phyloP scores from a whole-genome alignment of 2,329 filamentous ascomycete species.

The Trichocomaceae sp. region DNA sequence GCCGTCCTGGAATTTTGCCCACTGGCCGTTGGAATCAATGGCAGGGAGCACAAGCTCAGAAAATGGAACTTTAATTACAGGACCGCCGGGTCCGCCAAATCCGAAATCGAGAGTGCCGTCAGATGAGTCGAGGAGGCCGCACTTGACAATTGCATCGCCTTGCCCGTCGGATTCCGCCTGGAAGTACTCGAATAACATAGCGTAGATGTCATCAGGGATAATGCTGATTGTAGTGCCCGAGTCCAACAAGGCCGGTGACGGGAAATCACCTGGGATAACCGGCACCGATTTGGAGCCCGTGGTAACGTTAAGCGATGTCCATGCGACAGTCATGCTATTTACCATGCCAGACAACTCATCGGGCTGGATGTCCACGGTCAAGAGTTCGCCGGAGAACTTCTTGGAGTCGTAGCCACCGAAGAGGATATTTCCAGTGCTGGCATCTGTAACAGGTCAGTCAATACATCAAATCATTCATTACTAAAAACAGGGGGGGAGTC shows the following conservation, averaged over 20 bases:
- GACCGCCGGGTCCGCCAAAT: slow-evolving; percentile 42
- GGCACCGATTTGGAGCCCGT: background rate
- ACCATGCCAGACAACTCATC: slow-evolving; percentile 48
- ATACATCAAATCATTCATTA: background rate
- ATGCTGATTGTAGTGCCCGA: slow-evolving; percentile 69
- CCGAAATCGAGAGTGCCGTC: slow-evolving; percentile 40
- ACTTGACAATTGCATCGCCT: slow-evolving; percentile 32
- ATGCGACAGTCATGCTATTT: slow-evolving; percentile 38
- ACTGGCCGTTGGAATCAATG: slow-evolving; percentile 40
- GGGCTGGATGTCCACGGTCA: slow-evolving; percentile 52
- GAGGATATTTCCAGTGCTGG: slow-evolving; percentile 63
- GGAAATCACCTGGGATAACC: slow-evolving; percentile 30
- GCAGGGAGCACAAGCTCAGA: slow-evolving; percentile 56
- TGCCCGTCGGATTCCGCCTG: slow-evolving; percentile 16
- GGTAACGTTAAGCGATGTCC: slow-evolving; percentile 40
- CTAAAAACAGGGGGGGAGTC: background rate
- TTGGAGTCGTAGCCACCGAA: slow-evolving; percentile 75
- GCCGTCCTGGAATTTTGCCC: slow-evolving; percentile 25
- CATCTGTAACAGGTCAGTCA: slow-evolving; percentile 27
- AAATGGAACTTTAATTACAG: slow-evolving; percentile 22
- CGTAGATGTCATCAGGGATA: slow-evolving; percentile 56
- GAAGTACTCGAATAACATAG: slow-evolving; percentile 45
- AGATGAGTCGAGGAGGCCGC: slow-evolving; percentile 37
- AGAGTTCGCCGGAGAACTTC: slow-evolving; percentile 62
- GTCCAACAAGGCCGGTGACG: slow-evolving; percentile 58